Evolutionary conservation across 352 stramenopile genomes (phyloP).

Genomic region (Globisporangium paroecandrum): DNA sequence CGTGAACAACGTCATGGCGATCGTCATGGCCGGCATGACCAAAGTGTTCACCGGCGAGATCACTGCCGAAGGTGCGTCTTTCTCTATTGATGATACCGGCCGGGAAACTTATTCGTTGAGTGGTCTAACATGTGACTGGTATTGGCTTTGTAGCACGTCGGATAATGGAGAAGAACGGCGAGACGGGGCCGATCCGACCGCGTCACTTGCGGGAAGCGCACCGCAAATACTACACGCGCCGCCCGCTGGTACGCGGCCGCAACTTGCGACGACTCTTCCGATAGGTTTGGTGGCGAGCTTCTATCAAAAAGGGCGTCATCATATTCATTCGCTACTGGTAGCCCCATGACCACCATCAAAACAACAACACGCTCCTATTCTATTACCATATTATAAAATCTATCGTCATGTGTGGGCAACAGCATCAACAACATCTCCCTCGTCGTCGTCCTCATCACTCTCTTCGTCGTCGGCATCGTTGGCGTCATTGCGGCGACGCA

Average conservation of each 20-base stretch:
- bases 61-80: constrained; percentile 58
- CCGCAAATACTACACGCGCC: constrained; percentile 82
- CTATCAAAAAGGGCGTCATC: neutral
- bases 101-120: neutral
- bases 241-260: constrained; percentile 55
- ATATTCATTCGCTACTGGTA: neutral
- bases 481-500: neutral
- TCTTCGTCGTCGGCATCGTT: constrained; percentile 22
- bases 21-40: constrained; percentile 86
- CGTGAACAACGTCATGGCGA: constrained; percentile 84
- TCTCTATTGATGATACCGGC: neutral
- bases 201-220: constrained; percentile 75
- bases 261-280: constrained; percentile 54
- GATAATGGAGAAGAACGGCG: constrained; percentile 78
- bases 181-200: constrained; percentile 72
- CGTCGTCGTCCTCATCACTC: constrained; percentile 20
- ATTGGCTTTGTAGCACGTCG: constrained; percentile 40
- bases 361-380: constrained; percentile 18
- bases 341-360: constrained; percentile 3
- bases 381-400: constrained; percentile 23
- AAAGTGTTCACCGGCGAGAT: constrained; percentile 83
- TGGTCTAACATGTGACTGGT: neutral
- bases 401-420: constrained; percentile 12
- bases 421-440: constrained; percentile 4
- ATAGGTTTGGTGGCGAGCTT: constrained; percentile 16